Evolutionary conservation across 257 asterid genomes (phyloP).

Genomic region (Solanum ossicruentum): DNA sequence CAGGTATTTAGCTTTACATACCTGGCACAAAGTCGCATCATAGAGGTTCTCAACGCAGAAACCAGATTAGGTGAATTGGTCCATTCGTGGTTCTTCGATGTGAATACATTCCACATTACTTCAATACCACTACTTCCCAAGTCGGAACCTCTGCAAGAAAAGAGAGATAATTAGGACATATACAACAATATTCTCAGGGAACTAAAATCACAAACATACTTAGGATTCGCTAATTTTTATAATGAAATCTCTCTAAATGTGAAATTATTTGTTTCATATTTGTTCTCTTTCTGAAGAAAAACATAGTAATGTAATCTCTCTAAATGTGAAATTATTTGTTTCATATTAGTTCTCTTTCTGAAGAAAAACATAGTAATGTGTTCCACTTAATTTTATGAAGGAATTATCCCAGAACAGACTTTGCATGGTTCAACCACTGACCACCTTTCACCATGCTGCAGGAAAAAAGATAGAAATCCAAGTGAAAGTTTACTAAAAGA

Average conservation of each 20-base stretch:
- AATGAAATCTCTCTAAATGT: neutral
- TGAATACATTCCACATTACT: conserved; percentile 45
- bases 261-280: neutral
- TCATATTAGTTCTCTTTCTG: neutral
- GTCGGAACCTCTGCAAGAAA: conserved; percentile 35
- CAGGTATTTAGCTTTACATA: conserved; percentile 8
- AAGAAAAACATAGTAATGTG: neutral
- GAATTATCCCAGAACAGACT: neutral
- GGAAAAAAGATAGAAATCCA: neutral
- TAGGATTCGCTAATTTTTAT: neutral
- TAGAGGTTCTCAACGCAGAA: conserved; percentile 36
- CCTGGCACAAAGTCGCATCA: conserved; percentile 92
- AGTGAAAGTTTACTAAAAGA: neutral
- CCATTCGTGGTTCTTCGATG: conserved; percentile 53
- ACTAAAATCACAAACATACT: neutral
- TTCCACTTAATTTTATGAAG: neutral
- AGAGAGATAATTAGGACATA: neutral
- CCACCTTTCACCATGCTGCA: neutral
- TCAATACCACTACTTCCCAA: conserved; percentile 52
- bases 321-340: neutral
- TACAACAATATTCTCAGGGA: neutral
- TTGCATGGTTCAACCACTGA: neutral
- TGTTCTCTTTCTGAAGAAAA: neutral
- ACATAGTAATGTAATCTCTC: neutral
- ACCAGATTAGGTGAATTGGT: conserved; percentile 35